These are phyloP conservation scores for Telfairia occidentalis DNA, from an alignment of 331 rosid species.

Conservation along the genomic window DNA sequence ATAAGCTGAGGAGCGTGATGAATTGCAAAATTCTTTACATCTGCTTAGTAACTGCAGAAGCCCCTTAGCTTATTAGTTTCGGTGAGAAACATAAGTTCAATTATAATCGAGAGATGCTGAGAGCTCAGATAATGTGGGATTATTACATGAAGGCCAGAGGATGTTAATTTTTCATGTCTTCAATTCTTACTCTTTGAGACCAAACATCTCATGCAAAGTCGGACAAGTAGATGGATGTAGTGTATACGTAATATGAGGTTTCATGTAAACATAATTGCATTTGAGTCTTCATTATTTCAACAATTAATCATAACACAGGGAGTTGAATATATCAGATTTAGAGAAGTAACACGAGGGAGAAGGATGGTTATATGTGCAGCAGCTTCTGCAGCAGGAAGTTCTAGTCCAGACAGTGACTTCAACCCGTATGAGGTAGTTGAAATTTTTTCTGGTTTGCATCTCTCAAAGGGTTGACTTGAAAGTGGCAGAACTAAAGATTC, in stretches of 20 bases:
- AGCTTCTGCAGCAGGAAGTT: conserved; percentile 88
- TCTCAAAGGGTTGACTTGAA: neutral
- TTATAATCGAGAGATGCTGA: neutral
- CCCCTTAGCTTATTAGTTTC: neutral
- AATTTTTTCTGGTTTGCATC: neutral
- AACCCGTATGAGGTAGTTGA: conserved; percentile 68
- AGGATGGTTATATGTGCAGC: conserved; percentile 34
- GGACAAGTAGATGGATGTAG: neutral
- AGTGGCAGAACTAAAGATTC: conserved; percentile 1
- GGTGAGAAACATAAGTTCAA: neutral
- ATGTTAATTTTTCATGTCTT: neutral
- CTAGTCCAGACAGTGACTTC: conserved; percentile 52
- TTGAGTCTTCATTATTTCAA: neutral
- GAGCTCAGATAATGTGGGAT: neutral
- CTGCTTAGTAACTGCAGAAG: neutral
- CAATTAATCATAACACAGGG: conserved; percentile 11
- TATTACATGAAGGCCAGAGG: neutral
- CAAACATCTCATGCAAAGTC: neutral
- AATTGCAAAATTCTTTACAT: neutral
- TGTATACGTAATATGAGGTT: neutral
- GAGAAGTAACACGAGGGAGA: neutral
- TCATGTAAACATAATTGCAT: neutral
- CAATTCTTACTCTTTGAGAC: neutral
- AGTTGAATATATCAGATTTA: conserved; percentile 35
- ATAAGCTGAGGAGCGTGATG: neutral